Conservation (phyloP, 805 yeast genomes). For the Hanseniaspora lindneri region DNA sequence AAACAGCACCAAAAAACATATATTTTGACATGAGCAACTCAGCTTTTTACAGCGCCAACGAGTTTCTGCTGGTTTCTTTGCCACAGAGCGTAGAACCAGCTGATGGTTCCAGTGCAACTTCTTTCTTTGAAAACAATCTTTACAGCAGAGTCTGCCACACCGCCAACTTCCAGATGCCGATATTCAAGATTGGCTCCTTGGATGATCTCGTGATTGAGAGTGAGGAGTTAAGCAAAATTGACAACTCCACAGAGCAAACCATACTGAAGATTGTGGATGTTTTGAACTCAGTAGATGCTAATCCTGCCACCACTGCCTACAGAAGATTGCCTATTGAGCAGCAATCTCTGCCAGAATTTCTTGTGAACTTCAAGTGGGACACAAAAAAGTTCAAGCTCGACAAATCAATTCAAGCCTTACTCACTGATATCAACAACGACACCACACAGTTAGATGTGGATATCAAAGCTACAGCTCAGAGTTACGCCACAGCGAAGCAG, state of each 20-base stretch:
- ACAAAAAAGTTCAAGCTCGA: slow-evolving; percentile 75
- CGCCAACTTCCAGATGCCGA: slow-evolving; percentile 53
- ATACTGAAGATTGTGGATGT: slow-evolving; percentile 69
- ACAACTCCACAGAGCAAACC: slow-evolving; percentile 59
- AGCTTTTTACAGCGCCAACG: slow-evolving; percentile 27
- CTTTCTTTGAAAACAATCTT: slow-evolving; percentile 46
- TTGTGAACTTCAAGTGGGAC: slow-evolving; percentile 79
- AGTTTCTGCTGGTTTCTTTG: slow-evolving; percentile 41
- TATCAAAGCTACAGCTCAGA: slow-evolving; percentile 60
- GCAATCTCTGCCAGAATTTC: slow-evolving; percentile 44
- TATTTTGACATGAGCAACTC: slow-evolving; percentile 1
- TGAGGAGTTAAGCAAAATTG: slow-evolving; percentile 77
- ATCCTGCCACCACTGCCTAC: slow-evolving; percentile 37
- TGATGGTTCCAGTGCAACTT: slow-evolving; percentile 30
- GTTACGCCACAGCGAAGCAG: slow-evolving; percentile 71
- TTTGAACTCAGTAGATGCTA: slow-evolving; percentile 37
- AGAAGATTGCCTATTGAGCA: slow-evolving; percentile 42
- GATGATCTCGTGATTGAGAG: slow-evolving; percentile 83
- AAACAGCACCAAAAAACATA: neutral
- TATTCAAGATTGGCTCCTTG: slow-evolving; percentile 85
- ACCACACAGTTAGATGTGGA: slow-evolving; percentile 76
- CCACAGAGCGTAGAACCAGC: slow-evolving; percentile 48
- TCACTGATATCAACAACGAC: slow-evolving; percentile 58
- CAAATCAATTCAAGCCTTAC: slow-evolving; percentile 66
- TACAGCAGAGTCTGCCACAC: slow-evolving; percentile 50